phyloP scores from a whole-genome alignment of 768 basidiomycete species.

The Termitomyces sp. region DNA sequence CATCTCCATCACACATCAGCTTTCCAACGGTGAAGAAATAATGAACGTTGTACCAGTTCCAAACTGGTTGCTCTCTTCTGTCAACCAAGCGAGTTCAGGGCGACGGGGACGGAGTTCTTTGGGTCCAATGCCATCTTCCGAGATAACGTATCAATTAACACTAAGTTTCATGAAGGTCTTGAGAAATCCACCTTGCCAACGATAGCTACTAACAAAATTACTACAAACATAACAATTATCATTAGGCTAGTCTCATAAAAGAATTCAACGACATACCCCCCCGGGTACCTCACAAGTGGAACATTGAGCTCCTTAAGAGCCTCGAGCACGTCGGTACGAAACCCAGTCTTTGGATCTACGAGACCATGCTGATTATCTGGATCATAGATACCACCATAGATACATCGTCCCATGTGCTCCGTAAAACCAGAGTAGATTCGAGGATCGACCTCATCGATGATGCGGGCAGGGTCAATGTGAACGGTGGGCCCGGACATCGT shows the following conservation, averaged over 20 bases:
- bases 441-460: slow-evolving; percentile 39
- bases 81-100: slow-evolving; percentile 58
- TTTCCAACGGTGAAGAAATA: not conserved
- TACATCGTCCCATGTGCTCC: slow-evolving; percentile 56
- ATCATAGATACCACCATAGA: slow-evolving; percentile 46
- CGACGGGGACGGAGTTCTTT: slow-evolving; percentile 42
- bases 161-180: not conserved
- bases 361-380: slow-evolving; percentile 30
- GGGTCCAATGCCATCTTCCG: slow-evolving; percentile 58
- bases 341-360: slow-evolving; percentile 37
- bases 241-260: not conserved
- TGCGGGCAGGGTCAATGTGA: slow-evolving; percentile 35
- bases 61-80: slow-evolving; percentile 57
- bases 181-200: slow-evolving; percentile 37
- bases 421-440: slow-evolving; percentile 59
- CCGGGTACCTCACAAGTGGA: slow-evolving; percentile 49
- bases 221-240: slow-evolving; percentile 14
- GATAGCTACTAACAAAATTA: slow-evolving; percentile 51
- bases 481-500: slow-evolving; percentile 20
- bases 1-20: slow-evolving; percentile 18
- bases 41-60: slow-evolving; percentile 35
- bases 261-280: slow-evolving; percentile 29
- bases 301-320: slow-evolving; percentile 40
- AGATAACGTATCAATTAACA: not conserved
- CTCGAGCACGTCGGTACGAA: slow-evolving; percentile 45